Percentiles rank a stretch among this genome's conserved stretches.
phyloP scores from a whole-genome alignment of 352 stramenopile genomes.

The Globisporangium radiosum region DNA sequence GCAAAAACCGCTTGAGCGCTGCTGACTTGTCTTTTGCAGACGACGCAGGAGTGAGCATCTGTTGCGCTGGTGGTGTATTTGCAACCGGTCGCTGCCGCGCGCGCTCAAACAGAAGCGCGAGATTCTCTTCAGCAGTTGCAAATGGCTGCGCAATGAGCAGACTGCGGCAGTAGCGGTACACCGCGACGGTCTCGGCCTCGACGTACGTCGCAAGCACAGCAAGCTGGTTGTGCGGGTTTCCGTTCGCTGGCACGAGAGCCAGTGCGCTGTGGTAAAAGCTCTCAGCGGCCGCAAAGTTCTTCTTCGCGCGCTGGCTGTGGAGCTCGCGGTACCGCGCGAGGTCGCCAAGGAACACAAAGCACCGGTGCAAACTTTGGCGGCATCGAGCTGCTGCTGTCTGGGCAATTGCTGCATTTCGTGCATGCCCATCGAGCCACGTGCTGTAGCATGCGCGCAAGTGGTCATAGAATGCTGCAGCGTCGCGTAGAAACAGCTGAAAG shows the following conservation, averaged over 20 bases:
- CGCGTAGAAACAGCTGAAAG: slow-evolving; percentile 65
- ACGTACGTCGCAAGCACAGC: slow-evolving; percentile 82
- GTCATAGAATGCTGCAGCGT: slow-evolving; percentile 69
- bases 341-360: slow-evolving; percentile 79
- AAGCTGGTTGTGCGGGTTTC: slow-evolving; percentile 84
- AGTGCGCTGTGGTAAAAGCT: slow-evolving; percentile 69
- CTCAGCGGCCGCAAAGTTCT: slow-evolving; percentile 72
- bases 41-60: slow-evolving; percentile 26
- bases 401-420: not conserved
- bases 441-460: slow-evolving; percentile 45
- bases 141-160: slow-evolving; percentile 83
- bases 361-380: slow-evolving; percentile 70
- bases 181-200: slow-evolving; percentile 84
- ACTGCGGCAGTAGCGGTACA: slow-evolving; percentile 88
- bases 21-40: slow-evolving; percentile 71
- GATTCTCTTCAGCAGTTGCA: slow-evolving; percentile 82
- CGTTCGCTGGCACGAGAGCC: slow-evolving; percentile 62
- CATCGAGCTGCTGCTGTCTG: slow-evolving; percentile 14
- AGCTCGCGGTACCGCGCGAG: slow-evolving; percentile 76
- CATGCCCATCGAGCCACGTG: slow-evolving; percentile 25
- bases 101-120: slow-evolving; percentile 85
- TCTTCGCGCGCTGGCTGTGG: slow-evolving; percentile 79
- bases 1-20: slow-evolving; percentile 84
- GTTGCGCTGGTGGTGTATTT: slow-evolving; percentile 16
- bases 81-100: slow-evolving; percentile 67